Percentiles rank a stretch among this genome's conserved stretches.
phyloP scores from a whole-genome alignment of 1,284 basidiomycete genomes.

The Cystobasidium sp. region DNA sequence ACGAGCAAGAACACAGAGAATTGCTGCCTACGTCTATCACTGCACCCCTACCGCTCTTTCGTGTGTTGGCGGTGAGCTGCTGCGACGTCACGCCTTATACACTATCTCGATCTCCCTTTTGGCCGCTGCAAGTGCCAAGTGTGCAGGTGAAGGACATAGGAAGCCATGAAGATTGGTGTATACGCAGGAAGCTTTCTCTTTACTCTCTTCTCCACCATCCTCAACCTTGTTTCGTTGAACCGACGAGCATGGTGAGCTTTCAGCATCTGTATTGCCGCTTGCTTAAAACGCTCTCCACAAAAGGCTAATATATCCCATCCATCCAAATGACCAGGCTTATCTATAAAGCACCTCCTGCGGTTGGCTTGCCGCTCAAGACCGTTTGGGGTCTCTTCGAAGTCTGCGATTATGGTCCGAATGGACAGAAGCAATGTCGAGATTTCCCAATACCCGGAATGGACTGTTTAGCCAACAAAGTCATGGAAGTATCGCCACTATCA shows the following conservation, averaged over 20 bases:
- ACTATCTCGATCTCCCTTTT: too few relatives aligned
- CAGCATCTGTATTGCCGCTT: neutral
- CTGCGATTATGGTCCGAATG: conserved; percentile 20
- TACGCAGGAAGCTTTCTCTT: conserved; percentile 35
- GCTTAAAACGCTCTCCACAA: neutral
- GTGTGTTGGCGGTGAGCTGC: too few relatives aligned
- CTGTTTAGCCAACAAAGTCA: conserved; percentile 1
- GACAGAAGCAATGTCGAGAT: conserved; percentile 33
- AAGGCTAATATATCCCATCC: neutral
- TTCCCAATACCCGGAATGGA: conserved; percentile 21
- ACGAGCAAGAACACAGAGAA: too few relatives aligned
- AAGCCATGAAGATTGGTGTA: conserved; percentile 10
- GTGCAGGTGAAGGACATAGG: too few relatives aligned
- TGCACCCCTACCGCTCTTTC: too few relatives aligned
- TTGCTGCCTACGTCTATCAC: too few relatives aligned
- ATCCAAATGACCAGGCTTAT: conserved; percentile 5
- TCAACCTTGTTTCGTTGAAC: conserved; percentile 24
- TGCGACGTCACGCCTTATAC: too few relatives aligned
- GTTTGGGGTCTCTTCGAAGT: conserved; percentile 36
- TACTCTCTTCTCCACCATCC: conserved; percentile 26
- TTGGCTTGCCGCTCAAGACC: conserved; percentile 27
- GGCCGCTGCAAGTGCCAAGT: too few relatives aligned
- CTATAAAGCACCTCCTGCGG: conserved; percentile 21
- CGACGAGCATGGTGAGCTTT: conserved; percentile 12
- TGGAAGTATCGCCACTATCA: neutral